Base-by-base conservation (phyloP, 2,329 filamentous ascomycete species). In the Zymoseptoria pseudotritici region DNA sequence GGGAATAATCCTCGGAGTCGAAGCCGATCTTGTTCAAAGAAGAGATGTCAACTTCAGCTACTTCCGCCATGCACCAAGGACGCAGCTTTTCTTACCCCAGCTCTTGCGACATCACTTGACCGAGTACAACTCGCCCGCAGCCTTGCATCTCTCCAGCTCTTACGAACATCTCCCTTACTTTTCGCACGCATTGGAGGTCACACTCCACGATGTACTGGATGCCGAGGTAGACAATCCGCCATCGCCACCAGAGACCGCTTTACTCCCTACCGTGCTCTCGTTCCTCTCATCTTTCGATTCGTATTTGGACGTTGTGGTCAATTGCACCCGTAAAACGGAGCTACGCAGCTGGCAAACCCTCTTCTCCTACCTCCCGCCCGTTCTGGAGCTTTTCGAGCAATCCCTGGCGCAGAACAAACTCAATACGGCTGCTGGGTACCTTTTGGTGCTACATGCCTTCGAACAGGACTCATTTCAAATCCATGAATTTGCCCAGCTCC, bases 321-420 rank as follows among this genome's bases (percentile, higher is more conserved):
- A 96, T 75, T 99, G 94, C 76, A 97, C 94, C 1, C 88, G 94
- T 58, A 99, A 99, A 76, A 99, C 94, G 0, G 94, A 99, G 72
- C 86, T 96, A 7, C 86, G 93, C 49, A 96, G 91, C 58, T 99
- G 94, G 94, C 86, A 89, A 61, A 97, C 94, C 0, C 80, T 99
- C 1, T 99, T 99, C 73, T 86, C 87, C 4, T 91, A 97, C 69
- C 81, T 99, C 0, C 94, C 94, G 0, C 90, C 93, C 0, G 90
- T 93, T 3, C 88, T 91, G 69, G 89, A 94, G 66, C 82, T 99
- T 0, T 99, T 99, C 68, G 93, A 99, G 73, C 90, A 96, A 73
- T 93, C 91, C 4, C 78, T 99, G 9, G 86, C 88, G 65, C 85
- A 90, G 58, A 91, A 90, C 2, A 90, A 88, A 3, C 79, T 99